Evolutionary conservation across 2,329 filamentous ascomycete genomes (phyloP).

Genomic region (Aspergillus sojae): DNA sequence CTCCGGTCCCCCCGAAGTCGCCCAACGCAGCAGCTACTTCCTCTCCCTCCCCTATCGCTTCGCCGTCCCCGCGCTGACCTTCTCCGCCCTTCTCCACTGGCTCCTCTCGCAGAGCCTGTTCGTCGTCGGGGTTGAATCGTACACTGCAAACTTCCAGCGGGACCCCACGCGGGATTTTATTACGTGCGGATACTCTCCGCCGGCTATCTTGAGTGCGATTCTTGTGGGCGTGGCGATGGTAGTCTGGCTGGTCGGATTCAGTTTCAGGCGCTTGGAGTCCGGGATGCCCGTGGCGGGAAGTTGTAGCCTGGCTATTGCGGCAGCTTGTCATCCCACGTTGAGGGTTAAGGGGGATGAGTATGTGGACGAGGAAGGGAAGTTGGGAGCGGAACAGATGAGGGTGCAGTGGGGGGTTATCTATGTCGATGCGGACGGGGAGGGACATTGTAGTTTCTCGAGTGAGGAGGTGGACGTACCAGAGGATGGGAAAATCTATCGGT

Average conservation of each 20-base stretch:
- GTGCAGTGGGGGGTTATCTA: neutral
- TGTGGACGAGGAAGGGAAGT: neutral
- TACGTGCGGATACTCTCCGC: constrained; percentile 6
- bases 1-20: constrained; percentile 37
- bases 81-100: constrained; percentile 50
- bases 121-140: constrained; percentile 38
- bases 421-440: neutral
- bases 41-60: constrained; percentile 52
- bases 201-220: neutral
- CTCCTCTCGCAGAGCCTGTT: constrained; percentile 53
- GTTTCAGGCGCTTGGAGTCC: constrained; percentile 20
- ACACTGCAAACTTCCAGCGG: neutral
- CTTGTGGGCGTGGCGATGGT: neutral
- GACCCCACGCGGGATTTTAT: neutral
- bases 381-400: neutral
- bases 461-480: neutral
- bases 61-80: constrained; percentile 42
- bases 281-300: constrained; percentile 34
- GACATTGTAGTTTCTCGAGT: neutral
- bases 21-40: constrained; percentile 49
- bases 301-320: constrained; percentile 37
- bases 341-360: neutral
- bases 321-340: constrained; percentile 31
- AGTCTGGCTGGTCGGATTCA: constrained; percentile 14
- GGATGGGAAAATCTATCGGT: neutral